Percentiles rank a stretch among this genome's conserved stretches.
Conservation (phyloP, 306 rosid genomes). For the Cucumis melo region DNA sequence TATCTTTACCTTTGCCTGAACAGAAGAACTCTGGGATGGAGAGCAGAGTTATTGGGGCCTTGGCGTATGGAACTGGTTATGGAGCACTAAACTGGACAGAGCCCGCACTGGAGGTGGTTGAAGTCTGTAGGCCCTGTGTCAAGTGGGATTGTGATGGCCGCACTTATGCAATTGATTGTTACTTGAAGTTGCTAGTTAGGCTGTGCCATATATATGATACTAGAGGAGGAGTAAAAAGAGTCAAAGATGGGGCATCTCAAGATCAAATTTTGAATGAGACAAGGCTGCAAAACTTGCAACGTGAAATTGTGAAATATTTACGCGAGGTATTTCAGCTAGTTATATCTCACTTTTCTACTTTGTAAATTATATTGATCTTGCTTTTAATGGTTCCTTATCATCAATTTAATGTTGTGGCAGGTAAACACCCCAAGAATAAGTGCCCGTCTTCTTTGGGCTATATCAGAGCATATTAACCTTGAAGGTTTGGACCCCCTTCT, state of each 20-base stretch:
- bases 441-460: conserved; percentile 89
- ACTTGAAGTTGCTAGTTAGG: conserved; percentile 92
- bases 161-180: conserved; percentile 92
- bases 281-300: conserved; percentile 92
- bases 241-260: conserved; percentile 95
- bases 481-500: conserved; percentile 98
- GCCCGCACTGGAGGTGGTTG: conserved; percentile 97
- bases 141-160: conserved; percentile 99
- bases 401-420: conserved; percentile 36
- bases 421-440: conserved; percentile 78
- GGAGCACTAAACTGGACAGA: conserved; percentile 98
- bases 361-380: background rate
- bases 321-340: conserved; percentile 41
- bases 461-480: conserved; percentile 87
- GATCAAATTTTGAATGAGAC: conserved; percentile 98
- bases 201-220: conserved; percentile 87
- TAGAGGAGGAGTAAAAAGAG: conserved; percentile 90
- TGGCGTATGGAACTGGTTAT: conserved; percentile 99
- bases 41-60: conserved; percentile 97
- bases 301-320: conserved; percentile 71
- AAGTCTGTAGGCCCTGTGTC: conserved; percentile 93
- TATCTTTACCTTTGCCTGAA: conserved; percentile 96
- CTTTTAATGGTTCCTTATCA: background rate
- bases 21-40: conserved; percentile 86
- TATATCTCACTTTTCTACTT: background rate